Evolutionary conservation across 169 alveolate genomes (phyloP).

Genomic region (Plasmodium sp.): DNA sequence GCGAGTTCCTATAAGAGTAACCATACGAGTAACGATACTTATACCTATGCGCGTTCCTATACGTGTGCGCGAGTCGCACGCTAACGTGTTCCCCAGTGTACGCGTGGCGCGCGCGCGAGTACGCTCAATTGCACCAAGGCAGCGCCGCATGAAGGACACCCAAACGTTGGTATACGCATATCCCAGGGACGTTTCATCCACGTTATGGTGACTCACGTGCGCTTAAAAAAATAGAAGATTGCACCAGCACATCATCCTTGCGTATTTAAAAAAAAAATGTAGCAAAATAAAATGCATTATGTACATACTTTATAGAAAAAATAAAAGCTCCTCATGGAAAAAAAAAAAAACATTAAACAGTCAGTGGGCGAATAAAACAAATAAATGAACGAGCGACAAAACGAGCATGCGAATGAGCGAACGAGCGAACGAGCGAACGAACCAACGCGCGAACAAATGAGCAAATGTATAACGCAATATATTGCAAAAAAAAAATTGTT

Average conservation of each 20-base stretch:
- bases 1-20: background rate
- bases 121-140: background rate
- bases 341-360: background rate
- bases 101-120: background rate
- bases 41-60: background rate
- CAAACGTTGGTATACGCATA: background rate
- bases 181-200: conserved; percentile 2
- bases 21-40: background rate
- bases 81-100: background rate
- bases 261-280: background rate
- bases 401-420: background rate
- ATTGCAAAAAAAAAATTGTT: background rate
- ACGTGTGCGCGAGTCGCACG: background rate
- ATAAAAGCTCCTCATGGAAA: background rate
- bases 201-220: background rate
- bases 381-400: background rate
- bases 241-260: background rate
- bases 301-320: conserved; percentile 1
- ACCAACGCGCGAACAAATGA: background rate
- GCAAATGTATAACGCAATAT: background rate
- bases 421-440: background rate
- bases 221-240: background rate
- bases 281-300: background rate
- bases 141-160: background rate
- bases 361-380: background rate